Evolutionary conservation across 768 basidiomycete genomes (phyloP), one percentile per base, ranked within the genome.

Genomic region (Leccinum subgranulosum): DNA sequence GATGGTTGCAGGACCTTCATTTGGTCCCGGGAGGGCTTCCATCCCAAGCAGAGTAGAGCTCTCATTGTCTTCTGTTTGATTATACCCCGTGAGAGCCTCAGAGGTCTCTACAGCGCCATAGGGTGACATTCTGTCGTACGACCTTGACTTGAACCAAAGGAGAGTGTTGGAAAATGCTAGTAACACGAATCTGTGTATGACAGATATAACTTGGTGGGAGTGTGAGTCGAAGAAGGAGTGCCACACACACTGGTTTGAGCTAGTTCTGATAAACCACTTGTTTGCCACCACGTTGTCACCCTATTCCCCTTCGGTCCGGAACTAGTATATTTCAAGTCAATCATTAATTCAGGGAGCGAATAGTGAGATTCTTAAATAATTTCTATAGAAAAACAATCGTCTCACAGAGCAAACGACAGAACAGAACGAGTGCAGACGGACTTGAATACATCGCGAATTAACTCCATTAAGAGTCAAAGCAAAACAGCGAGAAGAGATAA

Each of bases 1-100:
- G 27, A 93, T 70, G 45, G 75, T 83, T 11, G 90, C 92, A 71
- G 83, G 83, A 0, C 92, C 92, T 19, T 89, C 87, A 55, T 60
- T 71, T 51, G 57, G 65, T 51, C 69, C 70, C 46, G 55, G 57
- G 29, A 14, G 54, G 19, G 56, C 57, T 49, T 73, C 79, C 17
- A 53, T 59, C 39, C 82, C 83, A 34, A 92, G 76, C 55, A 92
- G 74, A 12, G 88, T 81, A 67, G 83, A 84, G 46, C 70, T 71
- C 70, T 91, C 89, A 53, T 76, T 78, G 6, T 69, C 67, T 29
- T 66, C 71, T 25, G 4, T 58, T 10, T 48, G 31, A 34, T 8
- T 55, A 19, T 55, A 52, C 15, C 53, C 58, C 19, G 43, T 28
- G 36, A 60, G 56, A 41, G 54, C 58, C 29, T 62, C 64, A 49